Evolutionary conservation across 176 grass and related monocot species (phyloP).

Genomic region (Rhynchospora breviuscula): DNA sequence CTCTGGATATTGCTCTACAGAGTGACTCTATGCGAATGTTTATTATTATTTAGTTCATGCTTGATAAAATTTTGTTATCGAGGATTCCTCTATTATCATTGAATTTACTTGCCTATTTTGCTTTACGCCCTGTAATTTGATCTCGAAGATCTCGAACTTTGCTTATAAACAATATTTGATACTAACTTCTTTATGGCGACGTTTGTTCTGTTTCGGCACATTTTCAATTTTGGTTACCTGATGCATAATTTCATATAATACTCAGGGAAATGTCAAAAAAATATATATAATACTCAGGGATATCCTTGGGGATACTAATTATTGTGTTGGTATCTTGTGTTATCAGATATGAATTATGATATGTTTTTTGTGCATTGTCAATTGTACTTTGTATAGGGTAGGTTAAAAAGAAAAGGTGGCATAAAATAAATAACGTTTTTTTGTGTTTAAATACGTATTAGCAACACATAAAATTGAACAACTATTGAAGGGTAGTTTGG

Average conservation of each 20-base stretch:
- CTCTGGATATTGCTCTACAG: background rate
- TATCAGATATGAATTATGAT: background rate
- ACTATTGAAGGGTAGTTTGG: background rate
- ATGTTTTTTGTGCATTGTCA: background rate
- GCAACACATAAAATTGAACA: background rate
- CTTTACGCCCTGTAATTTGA: background rate
- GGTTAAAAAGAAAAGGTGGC: background rate
- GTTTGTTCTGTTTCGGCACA: background rate
- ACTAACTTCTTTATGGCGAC: background rate
- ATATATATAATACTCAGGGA: background rate
- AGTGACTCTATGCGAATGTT: slow-evolving; percentile 5
- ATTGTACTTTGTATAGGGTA: background rate
- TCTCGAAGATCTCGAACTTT: background rate
- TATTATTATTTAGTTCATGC: slow-evolving; percentile 14
- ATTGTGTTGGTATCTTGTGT: background rate
- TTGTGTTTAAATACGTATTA: slow-evolving; percentile 1
- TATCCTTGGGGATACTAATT: background rate
- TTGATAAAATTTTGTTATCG: background rate
- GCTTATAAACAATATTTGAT: background rate
- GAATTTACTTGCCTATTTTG: background rate
- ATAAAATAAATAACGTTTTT: background rate
- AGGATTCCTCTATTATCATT: background rate
- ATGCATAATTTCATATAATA: background rate
- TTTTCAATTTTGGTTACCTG: background rate
- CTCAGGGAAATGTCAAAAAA: too few species aligned